Evolutionary conservation across 176 grass and related monocot species (phyloP).

Genomic region (Miscanthus lutarioriparius): DNA sequence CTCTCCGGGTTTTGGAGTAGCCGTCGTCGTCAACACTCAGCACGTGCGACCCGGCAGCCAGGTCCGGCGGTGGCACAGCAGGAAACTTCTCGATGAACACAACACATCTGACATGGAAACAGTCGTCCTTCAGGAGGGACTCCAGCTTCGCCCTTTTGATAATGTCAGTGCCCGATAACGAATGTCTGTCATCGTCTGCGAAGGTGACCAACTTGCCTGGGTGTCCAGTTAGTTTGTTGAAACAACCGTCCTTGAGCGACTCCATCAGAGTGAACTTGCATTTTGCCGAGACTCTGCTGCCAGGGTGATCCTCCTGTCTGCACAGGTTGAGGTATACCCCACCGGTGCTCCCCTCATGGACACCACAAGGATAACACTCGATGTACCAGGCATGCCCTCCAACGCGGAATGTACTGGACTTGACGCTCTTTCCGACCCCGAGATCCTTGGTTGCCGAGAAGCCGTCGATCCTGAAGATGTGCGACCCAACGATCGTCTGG

Average conservation of each 20-base stretch:
- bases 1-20: no score
- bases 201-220: no score
- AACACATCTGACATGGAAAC: background rate
- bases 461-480: rapidly evolving
- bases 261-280: background rate
- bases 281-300: no score
- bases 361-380: background rate
- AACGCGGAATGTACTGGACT: background rate
- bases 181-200: no score
- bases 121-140: background rate
- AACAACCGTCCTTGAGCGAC: no score
- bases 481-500: background rate
- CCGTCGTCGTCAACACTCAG: no score
- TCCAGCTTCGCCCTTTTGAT: background rate
- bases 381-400: background rate
- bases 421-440: background rate
- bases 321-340: background rate
- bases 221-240: no score
- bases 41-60: no score
- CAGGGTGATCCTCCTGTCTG: no score
- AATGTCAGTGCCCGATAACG: no score
- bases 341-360: background rate
- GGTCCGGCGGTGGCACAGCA: background rate
- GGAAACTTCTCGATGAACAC: background rate
- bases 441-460: background rate